Evolutionary conservation across 768 basidiomycete species (phyloP).

Genomic region (Suillus decipiens): DNA sequence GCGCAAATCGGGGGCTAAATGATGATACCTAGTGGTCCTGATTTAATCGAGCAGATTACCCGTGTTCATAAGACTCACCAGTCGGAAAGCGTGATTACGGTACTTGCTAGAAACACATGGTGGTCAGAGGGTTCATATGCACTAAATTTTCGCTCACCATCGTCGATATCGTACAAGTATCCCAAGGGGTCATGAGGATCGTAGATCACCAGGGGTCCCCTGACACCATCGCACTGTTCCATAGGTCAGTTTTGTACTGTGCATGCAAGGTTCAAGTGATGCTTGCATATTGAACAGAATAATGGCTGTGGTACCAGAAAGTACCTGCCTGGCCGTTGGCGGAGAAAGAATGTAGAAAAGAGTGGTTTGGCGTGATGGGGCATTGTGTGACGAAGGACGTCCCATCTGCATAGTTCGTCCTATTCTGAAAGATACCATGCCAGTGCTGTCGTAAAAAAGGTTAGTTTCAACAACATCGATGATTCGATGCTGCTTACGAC

Average conservation of each 20-base stretch:
- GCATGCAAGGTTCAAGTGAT: neutral
- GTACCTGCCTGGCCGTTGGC: constrained; percentile 26
- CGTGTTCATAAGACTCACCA: constrained; percentile 22
- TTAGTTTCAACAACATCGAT: neutral
- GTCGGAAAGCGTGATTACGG: constrained; percentile 46
- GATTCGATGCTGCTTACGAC: constrained; percentile 39
- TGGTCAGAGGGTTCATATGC: neutral
- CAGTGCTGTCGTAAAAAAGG: constrained; percentile 42
- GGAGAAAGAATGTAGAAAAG: constrained; percentile 27
- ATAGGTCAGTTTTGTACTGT: neutral
- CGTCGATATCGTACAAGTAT: constrained; percentile 44
- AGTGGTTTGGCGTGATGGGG: constrained; percentile 22
- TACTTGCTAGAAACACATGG: constrained; percentile 27
- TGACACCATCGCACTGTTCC: constrained; percentile 23
- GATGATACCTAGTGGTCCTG: constrained; percentile 19
- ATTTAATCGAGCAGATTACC: neutral
- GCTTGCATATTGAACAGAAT: constrained; percentile 39
- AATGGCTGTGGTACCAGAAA: constrained; percentile 39
- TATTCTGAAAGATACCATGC: constrained; percentile 51
- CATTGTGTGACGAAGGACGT: constrained; percentile 36
- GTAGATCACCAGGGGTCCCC: constrained; percentile 39
- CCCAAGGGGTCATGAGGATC: constrained; percentile 43
- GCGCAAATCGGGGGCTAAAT: constrained; percentile 22
- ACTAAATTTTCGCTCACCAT: constrained; percentile 29
- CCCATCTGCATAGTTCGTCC: constrained; percentile 49